Percentiles rank a stretch among this genome's conserved stretches.
Conservation (phyloP, 352 stramenopile genomes). For the Aphanomyces euteiches region DNA sequence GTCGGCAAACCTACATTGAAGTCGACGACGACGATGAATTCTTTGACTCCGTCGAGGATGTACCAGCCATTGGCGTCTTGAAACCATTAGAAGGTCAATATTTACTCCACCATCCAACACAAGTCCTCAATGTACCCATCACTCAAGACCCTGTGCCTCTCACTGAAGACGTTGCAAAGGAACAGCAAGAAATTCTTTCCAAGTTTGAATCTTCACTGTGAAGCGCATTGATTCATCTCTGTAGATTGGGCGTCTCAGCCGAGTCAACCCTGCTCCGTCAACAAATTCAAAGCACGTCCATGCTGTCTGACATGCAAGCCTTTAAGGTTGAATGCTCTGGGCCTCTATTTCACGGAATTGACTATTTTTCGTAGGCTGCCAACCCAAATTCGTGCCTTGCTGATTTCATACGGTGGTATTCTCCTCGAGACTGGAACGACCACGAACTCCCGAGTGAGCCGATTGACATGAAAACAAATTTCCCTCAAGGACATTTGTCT, state of each 20-base stretch:
- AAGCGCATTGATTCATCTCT: conserved; percentile 32
- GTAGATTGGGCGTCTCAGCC: conserved; percentile 54
- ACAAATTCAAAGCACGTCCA: conserved; percentile 63
- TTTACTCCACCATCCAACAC: conserved; percentile 1
- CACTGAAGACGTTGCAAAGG: conserved; percentile 72
- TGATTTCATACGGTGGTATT: conserved; percentile 84
- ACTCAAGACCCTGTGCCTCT: conserved; percentile 64
- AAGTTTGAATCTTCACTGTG: conserved; percentile 1
- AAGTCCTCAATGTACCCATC: conserved; percentile 52
- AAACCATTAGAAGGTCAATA: background rate
- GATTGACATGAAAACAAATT: conserved; percentile 37
- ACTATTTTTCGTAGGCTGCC: conserved; percentile 38
- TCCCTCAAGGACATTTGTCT: conserved; percentile 60
- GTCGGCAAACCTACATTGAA: conserved; percentile 31
- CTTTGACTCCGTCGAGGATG: conserved; percentile 72
- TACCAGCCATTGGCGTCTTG: background rate
- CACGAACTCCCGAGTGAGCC: conserved; percentile 28
- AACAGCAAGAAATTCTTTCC: conserved; percentile 60
- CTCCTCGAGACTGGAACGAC: conserved; percentile 72
- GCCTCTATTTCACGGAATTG: background rate
- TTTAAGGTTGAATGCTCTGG: conserved; percentile 52
- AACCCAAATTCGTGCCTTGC: conserved; percentile 61
- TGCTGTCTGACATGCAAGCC: conserved; percentile 81
- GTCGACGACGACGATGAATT: conserved; percentile 70
- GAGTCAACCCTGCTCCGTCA: conserved; percentile 68